Percentiles rank a stretch among this genome's conserved stretches.
Evolutionary conservation across 371 early-diverging fungal species (phyloP).

Genomic region (Haplosporangium sp.): DNA sequence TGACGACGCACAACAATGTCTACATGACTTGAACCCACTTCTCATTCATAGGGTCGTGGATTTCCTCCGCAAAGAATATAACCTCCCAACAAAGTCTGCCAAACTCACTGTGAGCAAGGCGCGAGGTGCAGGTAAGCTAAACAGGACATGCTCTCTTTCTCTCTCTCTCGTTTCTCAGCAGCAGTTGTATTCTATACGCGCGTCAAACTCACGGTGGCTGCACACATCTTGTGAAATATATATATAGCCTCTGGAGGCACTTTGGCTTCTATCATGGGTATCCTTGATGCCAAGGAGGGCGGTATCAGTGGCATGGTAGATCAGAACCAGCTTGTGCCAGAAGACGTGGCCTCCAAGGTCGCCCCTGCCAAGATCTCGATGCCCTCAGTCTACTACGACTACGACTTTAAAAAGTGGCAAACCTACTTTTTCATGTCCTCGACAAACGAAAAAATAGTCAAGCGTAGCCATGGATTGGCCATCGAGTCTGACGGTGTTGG

Average conservation of each 20-base stretch:
- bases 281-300: constrained; percentile 31
- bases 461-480: constrained; percentile 64
- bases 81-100: constrained; percentile 61
- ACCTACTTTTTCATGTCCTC: constrained; percentile 69
- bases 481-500: constrained; percentile 55
- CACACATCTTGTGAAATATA: neutral
- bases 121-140: constrained; percentile 55
- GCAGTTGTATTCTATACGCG: too few species aligned
- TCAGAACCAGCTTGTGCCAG: constrained; percentile 58
- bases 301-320: constrained; percentile 38
- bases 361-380: constrained; percentile 51
- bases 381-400: constrained; percentile 60
- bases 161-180: neutral
- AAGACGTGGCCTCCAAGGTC: constrained; percentile 52
- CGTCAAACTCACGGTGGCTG: too few species aligned
- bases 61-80: constrained; percentile 63
- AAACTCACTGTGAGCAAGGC: constrained; percentile 67
- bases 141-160: neutral
- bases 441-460: constrained; percentile 66
- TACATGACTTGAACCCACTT: neutral
- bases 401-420: constrained; percentile 67
- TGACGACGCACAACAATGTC: too few species aligned
- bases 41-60: constrained; percentile 56
- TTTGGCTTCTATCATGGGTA: constrained; percentile 58
- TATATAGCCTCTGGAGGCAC: constrained; percentile 68